Base-by-base conservation (phyloP, 768 basidiomycete species). In the Boletus eberwhitei region DNA sequence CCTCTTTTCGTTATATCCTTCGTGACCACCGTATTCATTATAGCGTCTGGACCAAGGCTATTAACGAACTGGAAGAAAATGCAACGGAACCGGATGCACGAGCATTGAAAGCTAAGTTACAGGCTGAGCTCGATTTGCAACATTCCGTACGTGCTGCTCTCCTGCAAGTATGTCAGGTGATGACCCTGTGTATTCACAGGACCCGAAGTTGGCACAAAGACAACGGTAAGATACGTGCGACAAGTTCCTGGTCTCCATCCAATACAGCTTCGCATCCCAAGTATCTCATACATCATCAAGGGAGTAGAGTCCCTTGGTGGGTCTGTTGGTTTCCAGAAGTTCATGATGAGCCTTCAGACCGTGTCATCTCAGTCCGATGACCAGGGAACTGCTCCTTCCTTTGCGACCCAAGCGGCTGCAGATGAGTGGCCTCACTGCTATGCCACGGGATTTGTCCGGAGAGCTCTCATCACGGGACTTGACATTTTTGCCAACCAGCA, bases 261-360 rank as follows among this genome's bases (percentile, higher is more conserved):
- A n/a, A 53, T 19, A 11, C 5, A 11, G n/a, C 14, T 4, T 29
- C 12, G 13, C n/a, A 36, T 35, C 14, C 29, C 29, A 53, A 53
- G 52, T 17, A 8, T 53, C 32, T 8, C 7, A 5, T 1, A 34
- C 9, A 16, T 19, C 22, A 53, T 53, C 38, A 34, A 40, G 31
- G 52, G 38, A 6, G 35, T 53, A 40, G 52, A 53, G 22, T 53
- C 50, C 8, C 50, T 54, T 9, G 53, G 52, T 21, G 39, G 40
- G 36, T 29, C 53, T 34, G 19, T 19, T 14, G 53, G 53, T 13
- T 53, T 54, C 19, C 50, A 53, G 5, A n/a, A n/a, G 11, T 53
- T 34, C n/a, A 19, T 32, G 3, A 8, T 12, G 50, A 31, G 39
- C 5, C 16, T 21, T 11, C 19, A 4, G 52, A 21, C 14, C 19